phyloP scores from a whole-genome alignment of 768 basidiomycete genomes.

The Strobilomyces dryophilus region DNA sequence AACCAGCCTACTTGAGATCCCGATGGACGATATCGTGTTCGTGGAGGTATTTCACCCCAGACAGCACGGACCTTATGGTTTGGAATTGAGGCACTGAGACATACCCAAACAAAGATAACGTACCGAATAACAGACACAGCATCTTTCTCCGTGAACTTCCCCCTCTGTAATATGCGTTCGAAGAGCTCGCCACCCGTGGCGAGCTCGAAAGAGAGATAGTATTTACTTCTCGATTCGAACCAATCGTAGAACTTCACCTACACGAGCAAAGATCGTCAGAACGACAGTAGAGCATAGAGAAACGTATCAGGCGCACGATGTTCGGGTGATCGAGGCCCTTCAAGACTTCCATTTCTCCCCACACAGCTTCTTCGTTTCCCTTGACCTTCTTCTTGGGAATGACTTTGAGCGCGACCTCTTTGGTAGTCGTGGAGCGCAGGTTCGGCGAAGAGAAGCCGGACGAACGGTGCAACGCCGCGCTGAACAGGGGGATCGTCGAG shows the following conservation, averaged over 20 bases:
- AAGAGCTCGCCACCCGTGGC: slow-evolving; percentile 95
- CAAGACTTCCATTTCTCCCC: slow-evolving; percentile 92
- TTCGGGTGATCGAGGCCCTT: slow-evolving; percentile 88
- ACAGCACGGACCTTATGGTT: slow-evolving; percentile 63
- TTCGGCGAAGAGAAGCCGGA: slow-evolving; percentile 23
- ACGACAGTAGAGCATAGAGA: neutral
- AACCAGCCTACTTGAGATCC: slow-evolving; percentile 73
- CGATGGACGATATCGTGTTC: slow-evolving; percentile 92
- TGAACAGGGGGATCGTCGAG: slow-evolving; percentile 30
- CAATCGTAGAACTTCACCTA: slow-evolving; percentile 95
- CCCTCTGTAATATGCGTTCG: slow-evolving; percentile 75
- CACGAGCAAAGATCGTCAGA: neutral
- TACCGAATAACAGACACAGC: slow-evolving; percentile 75
- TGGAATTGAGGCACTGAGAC: neutral
- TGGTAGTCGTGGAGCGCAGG: slow-evolving; percentile 37
- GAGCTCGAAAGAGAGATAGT: slow-evolving; percentile 93
- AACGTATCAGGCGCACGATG: slow-evolving; percentile 52
- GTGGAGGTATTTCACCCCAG: slow-evolving; percentile 87
- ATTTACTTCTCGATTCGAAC: slow-evolving; percentile 93
- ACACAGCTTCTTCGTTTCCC: slow-evolving; percentile 83
- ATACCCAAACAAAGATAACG: slow-evolving; percentile 22
- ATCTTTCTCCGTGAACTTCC: slow-evolving; percentile 92
- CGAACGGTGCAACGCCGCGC: slow-evolving; percentile 20
- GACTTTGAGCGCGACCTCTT: slow-evolving; percentile 84
- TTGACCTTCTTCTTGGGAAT: slow-evolving; percentile 96